These are phyloP conservation scores for Polytrichum formosum DNA, from an alignment of 225 moss, liverwort and hornwort genomes.

Conservation along the genomic window DNA sequence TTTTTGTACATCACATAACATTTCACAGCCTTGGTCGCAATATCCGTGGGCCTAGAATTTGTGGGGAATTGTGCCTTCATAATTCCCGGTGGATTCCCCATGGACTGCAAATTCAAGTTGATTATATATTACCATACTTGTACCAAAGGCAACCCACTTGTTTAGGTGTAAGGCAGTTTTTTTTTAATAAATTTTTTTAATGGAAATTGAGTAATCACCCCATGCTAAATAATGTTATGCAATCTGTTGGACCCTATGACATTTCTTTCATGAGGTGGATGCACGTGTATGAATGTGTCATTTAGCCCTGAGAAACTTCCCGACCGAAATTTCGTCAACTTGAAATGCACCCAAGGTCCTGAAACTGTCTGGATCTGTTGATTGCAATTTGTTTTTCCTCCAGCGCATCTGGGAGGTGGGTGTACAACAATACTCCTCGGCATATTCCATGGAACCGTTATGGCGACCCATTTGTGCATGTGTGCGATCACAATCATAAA, in stretches of 20 bases:
- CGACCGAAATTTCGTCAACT: neutral
- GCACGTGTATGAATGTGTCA: neutral
- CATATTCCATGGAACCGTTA: conserved; percentile 11
- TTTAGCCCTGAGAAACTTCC: neutral
- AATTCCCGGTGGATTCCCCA: too few species aligned
- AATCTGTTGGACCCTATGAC: neutral
- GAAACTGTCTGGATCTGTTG: neutral
- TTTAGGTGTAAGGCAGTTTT: too few species aligned
- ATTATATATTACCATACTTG: too few species aligned
- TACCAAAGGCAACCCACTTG: too few species aligned
- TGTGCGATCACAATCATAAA: conserved; percentile 9
- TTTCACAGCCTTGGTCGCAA: neutral
- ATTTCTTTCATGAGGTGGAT: too few species aligned
- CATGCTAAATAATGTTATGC: neutral
- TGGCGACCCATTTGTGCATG: conserved; percentile 9
- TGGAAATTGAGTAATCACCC: too few species aligned
- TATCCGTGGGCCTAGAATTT: too few species aligned
- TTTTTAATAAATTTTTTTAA: too few species aligned
- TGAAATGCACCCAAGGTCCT: neutral
- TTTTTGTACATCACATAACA: neutral
- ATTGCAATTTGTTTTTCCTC: neutral
- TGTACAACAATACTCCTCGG: conserved; percentile 7
- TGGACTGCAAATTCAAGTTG: too few species aligned
- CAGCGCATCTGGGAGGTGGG: conserved; percentile 12
- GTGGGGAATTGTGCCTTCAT: too few species aligned